phyloP scores from a whole-genome alignment of 2,329 filamentous ascomycete species.

The Colletotrichum sidae region DNA sequence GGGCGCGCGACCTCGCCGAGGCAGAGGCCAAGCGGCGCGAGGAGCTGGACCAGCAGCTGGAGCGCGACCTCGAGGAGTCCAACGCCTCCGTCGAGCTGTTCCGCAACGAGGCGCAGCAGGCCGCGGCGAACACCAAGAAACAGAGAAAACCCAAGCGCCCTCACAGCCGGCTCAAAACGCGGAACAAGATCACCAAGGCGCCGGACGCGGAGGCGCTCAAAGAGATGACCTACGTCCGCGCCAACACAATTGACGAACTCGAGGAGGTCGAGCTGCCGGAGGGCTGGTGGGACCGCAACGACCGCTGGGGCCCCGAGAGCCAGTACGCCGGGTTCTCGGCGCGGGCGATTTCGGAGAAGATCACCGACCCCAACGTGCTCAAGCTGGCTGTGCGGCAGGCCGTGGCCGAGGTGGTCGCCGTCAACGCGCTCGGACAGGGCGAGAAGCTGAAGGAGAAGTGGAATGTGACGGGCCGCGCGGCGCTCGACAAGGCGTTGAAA shows the following conservation, averaged over 20 bases:
- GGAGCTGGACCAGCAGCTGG: not conserved
- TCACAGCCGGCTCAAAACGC: slow-evolving; percentile 21
- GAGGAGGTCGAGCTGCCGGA: slow-evolving; percentile 30
- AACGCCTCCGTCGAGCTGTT: not conserved
- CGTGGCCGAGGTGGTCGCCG: slow-evolving; percentile 62
- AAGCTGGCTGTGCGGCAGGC: slow-evolving; percentile 63
- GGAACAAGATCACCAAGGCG: slow-evolving; percentile 12
- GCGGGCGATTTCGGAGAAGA: slow-evolving; percentile 49
- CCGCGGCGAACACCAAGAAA: not conserved
- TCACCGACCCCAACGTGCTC: slow-evolving; percentile 57
- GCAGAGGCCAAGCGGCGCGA: slow-evolving; percentile 31
- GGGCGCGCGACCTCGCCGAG: slow-evolving; percentile 39
- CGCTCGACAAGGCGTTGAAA: no score
- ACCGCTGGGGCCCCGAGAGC: slow-evolving; percentile 62
- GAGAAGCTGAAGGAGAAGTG: slow-evolving; percentile 38
- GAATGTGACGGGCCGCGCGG: no score
- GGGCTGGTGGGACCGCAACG: slow-evolving; percentile 65
- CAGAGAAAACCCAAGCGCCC: not conserved
- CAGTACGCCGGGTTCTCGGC: slow-evolving; percentile 56
- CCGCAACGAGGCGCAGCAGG: not conserved
- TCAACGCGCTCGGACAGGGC: slow-evolving; percentile 40
- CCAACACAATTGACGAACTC: slow-evolving; percentile 61
- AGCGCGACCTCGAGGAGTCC: not conserved
- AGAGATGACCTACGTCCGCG: slow-evolving; percentile 53
- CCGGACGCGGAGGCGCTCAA: slow-evolving; percentile 21